Conservation (phyloP, 495 filamentous ascomycete genomes). For the Penicillium argentinense region DNA sequence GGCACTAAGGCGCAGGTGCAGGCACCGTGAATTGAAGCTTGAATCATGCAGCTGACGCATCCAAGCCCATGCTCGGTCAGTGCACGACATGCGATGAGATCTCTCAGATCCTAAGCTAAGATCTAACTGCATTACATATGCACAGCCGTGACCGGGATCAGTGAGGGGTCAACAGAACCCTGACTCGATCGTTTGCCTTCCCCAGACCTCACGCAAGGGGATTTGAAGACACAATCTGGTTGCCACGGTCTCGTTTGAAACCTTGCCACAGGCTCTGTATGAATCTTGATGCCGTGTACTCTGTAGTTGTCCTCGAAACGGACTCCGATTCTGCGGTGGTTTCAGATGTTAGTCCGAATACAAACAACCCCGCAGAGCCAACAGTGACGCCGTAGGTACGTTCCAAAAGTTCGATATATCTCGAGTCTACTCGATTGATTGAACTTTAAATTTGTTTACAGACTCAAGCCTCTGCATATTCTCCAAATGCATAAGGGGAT, state of each 20-base stretch:
- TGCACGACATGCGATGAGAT: constrained; percentile 11
- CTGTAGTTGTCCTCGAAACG: neutral
- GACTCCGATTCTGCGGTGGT: constrained; percentile 12
- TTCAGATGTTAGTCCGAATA: constrained; percentile 9
- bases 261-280: constrained; percentile 6
- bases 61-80: constrained; percentile 7
- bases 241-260: constrained; percentile 15
- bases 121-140: constrained; percentile 8
- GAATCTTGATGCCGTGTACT: constrained; percentile 3
- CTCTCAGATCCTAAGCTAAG: constrained; percentile 3
- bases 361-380: neutral
- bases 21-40: constrained; percentile 14
- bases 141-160: constrained; percentile 4
- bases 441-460: too few relatives aligned
- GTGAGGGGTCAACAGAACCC: constrained; percentile 10
- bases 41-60: constrained; percentile 21
- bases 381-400: too few relatives aligned
- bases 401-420: too few relatives aligned
- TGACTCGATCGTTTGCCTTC: neutral
- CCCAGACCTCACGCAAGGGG: constrained; percentile 21
- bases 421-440: too few relatives aligned
- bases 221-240: constrained; percentile 10
- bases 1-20: constrained; percentile 11
- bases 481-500: too few relatives aligned
- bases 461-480: too few relatives aligned